Base-by-base conservation (phyloP, 2,329 filamentous ascomycete species). In the Aurifilum marmelostoma region DNA sequence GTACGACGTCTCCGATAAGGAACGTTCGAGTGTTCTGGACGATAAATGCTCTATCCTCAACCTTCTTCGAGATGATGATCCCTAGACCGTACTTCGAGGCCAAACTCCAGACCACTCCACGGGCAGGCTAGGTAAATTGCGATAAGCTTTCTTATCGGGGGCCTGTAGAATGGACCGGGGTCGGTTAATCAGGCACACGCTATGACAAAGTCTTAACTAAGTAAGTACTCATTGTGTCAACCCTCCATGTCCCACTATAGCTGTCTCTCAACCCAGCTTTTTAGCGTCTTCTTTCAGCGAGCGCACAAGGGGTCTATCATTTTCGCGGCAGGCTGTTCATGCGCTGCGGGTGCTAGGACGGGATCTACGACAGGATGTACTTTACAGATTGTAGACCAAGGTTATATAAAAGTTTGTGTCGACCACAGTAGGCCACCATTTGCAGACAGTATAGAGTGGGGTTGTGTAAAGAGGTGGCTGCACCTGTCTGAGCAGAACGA, bases 121-220 rank as follows among this genome's bases (percentile, higher is more conserved):
- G 24, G 39, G 61, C 61, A 43, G 61, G 61, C 61, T 41, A 63
- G 24, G 61, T 63, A 50, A 63, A 63, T 47, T 63, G 61, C 41
- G 61, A 63, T 63, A 63, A 63, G 61, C 21, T n/a, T 29, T 14
- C 61, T 63, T 63, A 63, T 63, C 61, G 61, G 21, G 61, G n/a
- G 24, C 14, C 21, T 60, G 27, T 27, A 9, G 34, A 24, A 18
- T 21, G 34, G 59, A 41, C 59, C n/a, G 58, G 34, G 29, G 32
- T 24, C 16, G 18, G 58, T 32, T 37, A 39, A 60, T 18, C 29
- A 29, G 32, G 56, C 34, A 60, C 24, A 60, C 50, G 50, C 50
- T 54, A 54, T 54, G 50, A 54, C 24, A 29, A 54, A 16, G 50
- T 27, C 43, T 7, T 5, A 37, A 37, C n/a, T 34, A 34, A 34